A percentile compares a stretch with the other conserved stretches of the same genome.
Evolutionary conservation across 148 eudicot species (phyloP).

Genomic region (Camellia sinensis): DNA sequence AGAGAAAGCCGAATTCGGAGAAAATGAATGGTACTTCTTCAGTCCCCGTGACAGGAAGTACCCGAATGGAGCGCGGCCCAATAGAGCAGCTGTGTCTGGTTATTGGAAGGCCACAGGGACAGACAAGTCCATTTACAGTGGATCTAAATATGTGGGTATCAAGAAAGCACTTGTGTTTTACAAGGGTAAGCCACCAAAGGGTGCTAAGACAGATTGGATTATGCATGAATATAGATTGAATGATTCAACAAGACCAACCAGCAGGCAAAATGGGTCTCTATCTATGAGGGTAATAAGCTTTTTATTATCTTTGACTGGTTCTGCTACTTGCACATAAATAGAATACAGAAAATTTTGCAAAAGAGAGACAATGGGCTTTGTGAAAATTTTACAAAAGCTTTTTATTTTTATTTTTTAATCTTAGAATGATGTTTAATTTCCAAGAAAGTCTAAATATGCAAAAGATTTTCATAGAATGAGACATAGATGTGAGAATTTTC

Average conservation of each 20-base stretch:
- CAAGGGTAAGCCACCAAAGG: slow-evolving; percentile 84
- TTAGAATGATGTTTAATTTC: background rate
- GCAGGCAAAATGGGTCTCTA: slow-evolving; percentile 52
- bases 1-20: slow-evolving; percentile 76
- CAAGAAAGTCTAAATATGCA: too few relatives aligned
- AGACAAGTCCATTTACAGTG: slow-evolving; percentile 69
- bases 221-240: slow-evolving; percentile 86
- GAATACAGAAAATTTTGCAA: too few relatives aligned
- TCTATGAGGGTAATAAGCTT: slow-evolving; percentile 68
- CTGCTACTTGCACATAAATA: too few relatives aligned
- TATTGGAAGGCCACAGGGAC: slow-evolving; percentile 98
- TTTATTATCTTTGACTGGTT: too few relatives aligned
- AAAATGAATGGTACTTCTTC: slow-evolving; percentile 91
- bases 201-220: slow-evolving; percentile 83
- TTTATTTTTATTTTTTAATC: too few relatives aligned
- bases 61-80: slow-evolving; percentile 83
- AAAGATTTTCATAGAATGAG: too few relatives aligned
- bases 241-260: slow-evolving; percentile 47
- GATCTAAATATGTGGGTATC: slow-evolving; percentile 63
- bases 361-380: too few relatives aligned
- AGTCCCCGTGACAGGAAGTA: slow-evolving; percentile 78
- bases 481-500: too few relatives aligned
- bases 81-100: slow-evolving; percentile 78
- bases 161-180: slow-evolving; percentile 91
- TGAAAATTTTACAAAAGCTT: too few relatives aligned